phyloP scores from a whole-genome alignment of 148 eudicot genomes.

The Euryodendron excelsum region DNA sequence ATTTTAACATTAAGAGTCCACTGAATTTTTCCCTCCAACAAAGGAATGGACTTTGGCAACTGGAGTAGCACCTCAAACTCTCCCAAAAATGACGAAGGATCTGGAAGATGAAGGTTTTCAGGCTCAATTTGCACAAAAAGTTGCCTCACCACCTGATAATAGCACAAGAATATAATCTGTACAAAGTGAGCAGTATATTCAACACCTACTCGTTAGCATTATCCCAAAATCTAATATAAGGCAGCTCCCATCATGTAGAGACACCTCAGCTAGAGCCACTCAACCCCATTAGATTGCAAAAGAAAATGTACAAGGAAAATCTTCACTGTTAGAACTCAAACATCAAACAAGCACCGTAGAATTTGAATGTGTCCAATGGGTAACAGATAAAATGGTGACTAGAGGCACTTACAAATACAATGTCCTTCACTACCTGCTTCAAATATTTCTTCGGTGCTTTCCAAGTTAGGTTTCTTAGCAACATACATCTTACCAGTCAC shows the following conservation, averaged over 20 bases:
- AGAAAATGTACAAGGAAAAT: background rate
- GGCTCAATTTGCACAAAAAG: constrained; percentile 54
- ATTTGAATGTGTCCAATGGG: background rate
- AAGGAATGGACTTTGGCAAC: constrained; percentile 73
- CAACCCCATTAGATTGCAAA: too few relatives aligned
- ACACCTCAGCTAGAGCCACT: too few relatives aligned
- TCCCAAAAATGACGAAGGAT: constrained; percentile 61
- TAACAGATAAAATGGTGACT: background rate
- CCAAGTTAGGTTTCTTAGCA: background rate
- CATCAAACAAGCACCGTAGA: background rate
- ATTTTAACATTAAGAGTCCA: constrained; percentile 76
- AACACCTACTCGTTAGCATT: background rate
- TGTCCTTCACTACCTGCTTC: background rate
- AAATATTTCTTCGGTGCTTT: background rate
- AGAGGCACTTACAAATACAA: background rate
- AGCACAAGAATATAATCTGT: background rate
- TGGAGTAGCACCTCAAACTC: constrained; percentile 74
- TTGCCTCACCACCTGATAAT: constrained; percentile 76
- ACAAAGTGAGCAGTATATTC: background rate
- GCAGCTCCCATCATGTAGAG: too few relatives aligned
- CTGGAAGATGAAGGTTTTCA: constrained; percentile 67
- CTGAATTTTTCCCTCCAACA: constrained; percentile 66
- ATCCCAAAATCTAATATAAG: too few relatives aligned
- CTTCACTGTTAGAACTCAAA: background rate
- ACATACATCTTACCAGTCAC: too few relatives aligned